Percentiles rank a stretch among this genome's conserved stretches.
Evolutionary conservation across 495 filamentous ascomycete species (phyloP).

Genomic region (Saxispiralis lemnorum): DNA sequence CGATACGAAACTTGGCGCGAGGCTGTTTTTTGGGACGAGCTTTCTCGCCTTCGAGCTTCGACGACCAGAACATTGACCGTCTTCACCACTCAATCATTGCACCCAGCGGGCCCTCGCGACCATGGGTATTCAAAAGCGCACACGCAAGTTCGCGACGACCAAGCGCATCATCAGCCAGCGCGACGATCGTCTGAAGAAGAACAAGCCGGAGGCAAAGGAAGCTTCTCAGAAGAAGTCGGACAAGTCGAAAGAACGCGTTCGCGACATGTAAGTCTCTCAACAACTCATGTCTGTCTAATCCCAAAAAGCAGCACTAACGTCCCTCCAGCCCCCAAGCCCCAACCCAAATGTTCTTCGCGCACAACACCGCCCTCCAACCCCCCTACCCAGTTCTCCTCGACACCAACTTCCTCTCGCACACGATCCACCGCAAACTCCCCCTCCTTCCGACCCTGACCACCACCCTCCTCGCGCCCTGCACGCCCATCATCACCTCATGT

Average conservation of each 20-base stretch:
- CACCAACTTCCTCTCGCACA: conserved; percentile 88
- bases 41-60: no score
- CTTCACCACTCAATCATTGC: no score
- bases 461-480: conserved; percentile 48
- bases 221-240: conserved; percentile 38
- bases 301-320: neutral
- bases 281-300: conserved; percentile 4
- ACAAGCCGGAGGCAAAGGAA: conserved; percentile 32
- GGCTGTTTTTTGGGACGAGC: no score
- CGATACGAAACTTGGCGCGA: no score
- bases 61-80: no score
- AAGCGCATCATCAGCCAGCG: conserved; percentile 35
- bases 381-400: conserved; percentile 72
- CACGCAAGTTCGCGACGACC: conserved; percentile 32
- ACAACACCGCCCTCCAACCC: conserved; percentile 77
- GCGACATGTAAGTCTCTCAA: conserved; percentile 39
- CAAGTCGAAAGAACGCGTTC: conserved; percentile 35
- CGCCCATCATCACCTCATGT: conserved; percentile 54
- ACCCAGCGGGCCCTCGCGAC: neutral
- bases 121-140: conserved; percentile 31
- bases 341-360: conserved; percentile 81
- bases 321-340: conserved; percentile 32
- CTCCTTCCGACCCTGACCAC: conserved; percentile 80
- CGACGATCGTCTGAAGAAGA: conserved; percentile 35
- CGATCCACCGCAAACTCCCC: conserved; percentile 76